Conservation (phyloP, 192 early-diverging fungal genomes). For the Geosiphon pyriformis region DNA sequence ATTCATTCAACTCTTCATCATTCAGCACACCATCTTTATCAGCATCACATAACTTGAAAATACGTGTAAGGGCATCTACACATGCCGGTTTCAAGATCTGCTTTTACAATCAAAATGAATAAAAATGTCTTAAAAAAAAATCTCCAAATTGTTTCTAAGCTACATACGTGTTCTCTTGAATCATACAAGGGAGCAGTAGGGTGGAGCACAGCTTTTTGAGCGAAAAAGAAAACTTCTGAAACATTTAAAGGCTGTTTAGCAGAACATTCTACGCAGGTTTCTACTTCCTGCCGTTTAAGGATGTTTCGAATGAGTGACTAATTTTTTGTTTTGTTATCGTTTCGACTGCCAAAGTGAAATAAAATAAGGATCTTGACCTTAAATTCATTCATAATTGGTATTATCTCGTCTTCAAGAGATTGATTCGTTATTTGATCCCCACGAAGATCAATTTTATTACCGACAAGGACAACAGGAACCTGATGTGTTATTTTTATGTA, state of each 20-base stretch:
- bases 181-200: slow-evolving; percentile 97
- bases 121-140: slow-evolving; percentile 9
- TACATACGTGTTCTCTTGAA: slow-evolving; percentile 77
- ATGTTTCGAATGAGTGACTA: background rate
- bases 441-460: slow-evolving; percentile 86
- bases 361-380: too few species aligned
- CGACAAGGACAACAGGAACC: slow-evolving; percentile 91
- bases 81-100: slow-evolving; percentile 81
- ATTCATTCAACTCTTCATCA: slow-evolving; percentile 94
- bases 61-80: slow-evolving; percentile 84
- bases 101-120: background rate
- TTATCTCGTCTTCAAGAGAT: slow-evolving; percentile 86
- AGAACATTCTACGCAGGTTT: slow-evolving; percentile 98
- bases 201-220: slow-evolving; percentile 97
- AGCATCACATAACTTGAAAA: slow-evolving; percentile 92
- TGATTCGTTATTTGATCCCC: slow-evolving; percentile 82
- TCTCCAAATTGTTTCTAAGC: background rate
- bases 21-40: slow-evolving; percentile 91
- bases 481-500: too few species aligned
- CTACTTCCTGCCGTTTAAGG: slow-evolving; percentile 94
- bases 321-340: background rate
- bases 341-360: too few species aligned
- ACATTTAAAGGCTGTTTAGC: slow-evolving; percentile 93
- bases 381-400: slow-evolving; percentile 99
- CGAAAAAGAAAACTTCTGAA: slow-evolving; percentile 99